Evolutionary conservation across 2,329 filamentous ascomycete genomes (phyloP).

Genomic region (Ceratocystis lukuohia): DNA sequence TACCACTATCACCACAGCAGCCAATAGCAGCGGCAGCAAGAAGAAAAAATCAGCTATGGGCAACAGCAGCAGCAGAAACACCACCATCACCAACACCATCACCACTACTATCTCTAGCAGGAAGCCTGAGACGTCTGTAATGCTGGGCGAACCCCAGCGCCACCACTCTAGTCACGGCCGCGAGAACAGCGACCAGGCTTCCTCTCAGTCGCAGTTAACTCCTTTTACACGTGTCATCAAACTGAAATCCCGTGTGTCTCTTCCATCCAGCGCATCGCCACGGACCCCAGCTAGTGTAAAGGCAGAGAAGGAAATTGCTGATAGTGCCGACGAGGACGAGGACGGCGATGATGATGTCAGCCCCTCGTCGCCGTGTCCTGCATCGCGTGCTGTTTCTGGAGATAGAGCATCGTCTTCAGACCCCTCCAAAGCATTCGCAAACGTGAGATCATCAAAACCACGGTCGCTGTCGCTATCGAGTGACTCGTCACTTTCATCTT

Average conservation of each 20-base stretch:
- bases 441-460: neutral
- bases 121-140: neutral
- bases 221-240: conserved; percentile 8
- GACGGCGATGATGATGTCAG: neutral
- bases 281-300: neutral
- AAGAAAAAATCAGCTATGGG: neutral
- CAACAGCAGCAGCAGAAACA: neutral
- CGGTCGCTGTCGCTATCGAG: conserved; percentile 17
- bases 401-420: neutral
- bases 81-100: too few species aligned
- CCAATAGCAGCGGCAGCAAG: neutral
- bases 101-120: too few species aligned
- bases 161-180: neutral
- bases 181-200: neutral
- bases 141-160: neutral
- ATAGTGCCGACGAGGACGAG: conserved; percentile 1
- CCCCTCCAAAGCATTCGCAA: neutral
- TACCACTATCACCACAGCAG: neutral
- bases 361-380: conserved; percentile 4
- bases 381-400: neutral
- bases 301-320: neutral
- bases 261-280: neutral
- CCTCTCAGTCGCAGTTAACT: neutral
- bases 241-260: conserved; percentile 2
- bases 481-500: conserved; percentile 18